phyloP scores from a whole-genome alignment of 2,329 filamentous ascomycete species.

The Apiospora pterosperma region DNA sequence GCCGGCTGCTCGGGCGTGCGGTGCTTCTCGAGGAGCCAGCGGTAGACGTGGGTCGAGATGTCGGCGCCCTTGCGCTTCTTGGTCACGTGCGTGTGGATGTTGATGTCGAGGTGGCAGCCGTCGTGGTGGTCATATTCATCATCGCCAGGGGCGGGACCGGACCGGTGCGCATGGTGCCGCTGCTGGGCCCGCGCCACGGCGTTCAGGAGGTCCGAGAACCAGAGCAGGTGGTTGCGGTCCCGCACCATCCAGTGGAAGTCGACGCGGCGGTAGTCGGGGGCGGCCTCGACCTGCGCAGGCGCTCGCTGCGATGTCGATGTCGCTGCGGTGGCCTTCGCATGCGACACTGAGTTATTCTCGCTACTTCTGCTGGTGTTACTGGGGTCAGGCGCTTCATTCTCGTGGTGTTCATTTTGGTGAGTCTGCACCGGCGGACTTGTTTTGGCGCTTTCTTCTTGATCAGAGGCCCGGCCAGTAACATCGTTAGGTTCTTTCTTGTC shows the following conservation, averaged over 20 bases:
- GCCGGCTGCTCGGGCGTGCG: conserved; percentile 47
- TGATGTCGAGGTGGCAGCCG: conserved; percentile 42
- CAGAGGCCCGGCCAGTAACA: no score
- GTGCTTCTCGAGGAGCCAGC: conserved; percentile 54
- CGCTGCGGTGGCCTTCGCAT: not conserved
- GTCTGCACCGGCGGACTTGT: not conserved
- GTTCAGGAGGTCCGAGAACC: conserved; percentile 56
- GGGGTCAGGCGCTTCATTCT: not conserved
- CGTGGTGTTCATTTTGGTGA: not conserved
- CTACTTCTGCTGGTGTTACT: not conserved
- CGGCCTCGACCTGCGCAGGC: not conserved
- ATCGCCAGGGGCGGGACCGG: not conserved
- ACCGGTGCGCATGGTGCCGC: conserved; percentile 32
- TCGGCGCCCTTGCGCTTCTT: conserved; percentile 43
- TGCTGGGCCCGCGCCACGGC: conserved; percentile 36
- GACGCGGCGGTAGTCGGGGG: conserved; percentile 41
- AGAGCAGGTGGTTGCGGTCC: conserved; percentile 52
- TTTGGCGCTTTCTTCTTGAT: not conserved
- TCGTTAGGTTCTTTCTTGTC: not conserved
- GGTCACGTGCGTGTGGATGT: conserved; percentile 54
- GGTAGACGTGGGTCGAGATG: conserved; percentile 51
- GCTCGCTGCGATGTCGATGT: not conserved
- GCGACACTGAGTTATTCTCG: not conserved
- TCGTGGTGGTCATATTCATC: not conserved
- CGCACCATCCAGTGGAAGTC: conserved; percentile 61